Conservation (phyloP, 2,329 filamentous ascomycete species). For the Trichoderma sp. region DNA sequence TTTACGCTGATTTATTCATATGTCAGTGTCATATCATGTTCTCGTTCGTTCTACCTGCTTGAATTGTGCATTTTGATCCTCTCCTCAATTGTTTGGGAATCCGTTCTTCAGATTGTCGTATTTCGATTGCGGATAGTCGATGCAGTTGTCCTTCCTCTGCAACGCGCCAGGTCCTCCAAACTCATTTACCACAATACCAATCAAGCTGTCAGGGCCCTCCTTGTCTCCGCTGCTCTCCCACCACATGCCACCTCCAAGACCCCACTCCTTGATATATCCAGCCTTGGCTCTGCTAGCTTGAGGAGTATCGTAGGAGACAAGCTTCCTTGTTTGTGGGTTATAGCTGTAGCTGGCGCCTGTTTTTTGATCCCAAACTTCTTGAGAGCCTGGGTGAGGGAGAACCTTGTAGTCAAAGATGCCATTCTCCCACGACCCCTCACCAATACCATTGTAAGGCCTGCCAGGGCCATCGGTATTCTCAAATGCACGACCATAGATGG, state of each 20-base stretch:
- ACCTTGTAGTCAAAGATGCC: constrained; percentile 89
- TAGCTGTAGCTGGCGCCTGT: constrained; percentile 78
- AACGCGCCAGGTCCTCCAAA: constrained; percentile 57
- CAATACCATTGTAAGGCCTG: constrained; percentile 67
- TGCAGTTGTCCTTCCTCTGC: constrained; percentile 57
- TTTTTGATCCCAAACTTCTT: constrained; percentile 63
- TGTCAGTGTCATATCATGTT: not conserved
- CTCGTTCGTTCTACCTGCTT: not conserved
- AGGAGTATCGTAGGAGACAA: constrained; percentile 80
- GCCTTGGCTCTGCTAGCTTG: constrained; percentile 69
- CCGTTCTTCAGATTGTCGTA: constrained; percentile 69
- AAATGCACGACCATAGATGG: constrained; percentile 87
- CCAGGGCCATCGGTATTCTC: constrained; percentile 76
- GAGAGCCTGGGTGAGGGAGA: constrained; percentile 68
- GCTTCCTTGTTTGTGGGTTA: constrained; percentile 58
- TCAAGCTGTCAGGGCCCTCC: constrained; percentile 65
- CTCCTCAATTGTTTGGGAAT: constrained; percentile 48
- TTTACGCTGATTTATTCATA: not conserved
- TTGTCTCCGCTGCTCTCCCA: constrained; percentile 88
- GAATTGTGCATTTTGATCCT: constrained; percentile 25
- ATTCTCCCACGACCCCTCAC: constrained; percentile 79
- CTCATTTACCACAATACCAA: constrained; percentile 60
- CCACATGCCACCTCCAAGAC: constrained; percentile 93
- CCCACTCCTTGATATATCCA: constrained; percentile 64
- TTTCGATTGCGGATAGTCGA: constrained; percentile 65